These are phyloP conservation scores for Diplodia mutila DNA, from an alignment of 2,329 filamentous ascomycete species.

Conservation along the genomic window DNA sequence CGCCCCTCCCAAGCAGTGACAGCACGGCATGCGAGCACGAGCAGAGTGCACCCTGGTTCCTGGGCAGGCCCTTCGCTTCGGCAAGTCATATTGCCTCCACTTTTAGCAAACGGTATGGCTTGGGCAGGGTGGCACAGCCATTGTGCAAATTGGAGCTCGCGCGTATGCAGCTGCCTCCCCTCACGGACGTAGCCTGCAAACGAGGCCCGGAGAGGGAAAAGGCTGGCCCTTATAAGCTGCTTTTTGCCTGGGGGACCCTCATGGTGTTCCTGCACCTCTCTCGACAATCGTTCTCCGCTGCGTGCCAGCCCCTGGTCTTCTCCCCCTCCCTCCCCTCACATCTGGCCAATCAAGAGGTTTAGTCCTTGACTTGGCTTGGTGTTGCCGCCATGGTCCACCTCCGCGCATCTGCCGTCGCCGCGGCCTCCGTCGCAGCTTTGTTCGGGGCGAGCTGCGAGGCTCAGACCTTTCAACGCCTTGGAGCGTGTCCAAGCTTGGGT, in stretches of 20 bases:
- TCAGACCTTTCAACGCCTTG: conserved; percentile 61
- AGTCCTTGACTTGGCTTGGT: background rate
- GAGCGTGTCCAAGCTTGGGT: conserved; percentile 59
- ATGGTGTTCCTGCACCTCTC: background rate
- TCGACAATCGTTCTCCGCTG: background rate
- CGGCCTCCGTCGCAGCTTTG: conserved; percentile 18
- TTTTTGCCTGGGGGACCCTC: background rate
- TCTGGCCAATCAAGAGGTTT: background rate
- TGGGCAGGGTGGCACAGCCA: conserved; percentile 2
- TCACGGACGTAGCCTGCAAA: background rate
- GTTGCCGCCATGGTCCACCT: background rate
- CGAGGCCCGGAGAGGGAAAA: background rate
- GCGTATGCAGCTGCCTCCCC: background rate
- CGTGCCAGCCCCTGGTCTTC: background rate
- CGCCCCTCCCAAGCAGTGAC: background rate
- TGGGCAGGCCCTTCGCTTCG: no score
- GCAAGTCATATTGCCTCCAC: background rate
- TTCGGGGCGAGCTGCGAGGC: conserved; percentile 36
- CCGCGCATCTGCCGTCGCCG: background rate
- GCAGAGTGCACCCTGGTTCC: no score
- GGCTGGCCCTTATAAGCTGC: conserved; percentile 6
- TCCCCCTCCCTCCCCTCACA: background rate
- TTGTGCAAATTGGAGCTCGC: conserved; percentile 1
- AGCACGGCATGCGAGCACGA: conserved; percentile 4
- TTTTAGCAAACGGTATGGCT: background rate